Percentiles rank a stretch among this genome's conserved stretches.
phyloP scores from a whole-genome alignment of 495 filamentous ascomycete species.

The Penicillium daleae region DNA sequence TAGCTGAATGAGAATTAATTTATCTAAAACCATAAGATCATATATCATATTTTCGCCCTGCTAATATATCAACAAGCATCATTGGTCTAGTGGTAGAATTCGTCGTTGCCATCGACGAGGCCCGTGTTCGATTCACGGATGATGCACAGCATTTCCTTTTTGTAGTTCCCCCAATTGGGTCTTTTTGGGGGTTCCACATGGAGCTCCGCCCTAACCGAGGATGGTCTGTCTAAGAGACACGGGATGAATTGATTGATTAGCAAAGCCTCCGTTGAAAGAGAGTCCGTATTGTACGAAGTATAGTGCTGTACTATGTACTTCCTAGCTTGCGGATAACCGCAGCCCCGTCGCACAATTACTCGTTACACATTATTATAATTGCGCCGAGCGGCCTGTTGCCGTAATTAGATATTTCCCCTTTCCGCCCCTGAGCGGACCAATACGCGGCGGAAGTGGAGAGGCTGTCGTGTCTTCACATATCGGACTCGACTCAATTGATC shows the following conservation, averaged over 20 bases:
- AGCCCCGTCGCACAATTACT: neutral
- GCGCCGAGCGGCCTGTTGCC: neutral
- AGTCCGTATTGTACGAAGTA: neutral
- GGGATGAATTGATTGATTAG: neutral
- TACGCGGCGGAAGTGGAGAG: neutral
- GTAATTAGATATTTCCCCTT: neutral
- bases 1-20: too few relatives aligned
- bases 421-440: neutral
- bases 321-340: neutral
- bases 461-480: neutral
- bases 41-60: too few relatives aligned
- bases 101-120: constrained; percentile 63
- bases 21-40: too few relatives aligned
- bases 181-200: neutral
- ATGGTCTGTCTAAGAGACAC: too few relatives aligned
- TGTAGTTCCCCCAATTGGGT: neutral
- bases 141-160: constrained; percentile 39
- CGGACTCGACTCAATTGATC: neutral
- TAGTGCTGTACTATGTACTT: neutral
- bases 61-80: constrained; percentile 43
- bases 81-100: constrained; percentile 65
- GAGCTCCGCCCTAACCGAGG: too few relatives aligned
- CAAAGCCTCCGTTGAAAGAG: neutral
- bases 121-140: constrained; percentile 63
- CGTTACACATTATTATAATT: too few relatives aligned